Base-by-base conservation (phyloP, 192 early-diverging fungal genomes). In the Phycomyces blakesleeanus region DNA sequence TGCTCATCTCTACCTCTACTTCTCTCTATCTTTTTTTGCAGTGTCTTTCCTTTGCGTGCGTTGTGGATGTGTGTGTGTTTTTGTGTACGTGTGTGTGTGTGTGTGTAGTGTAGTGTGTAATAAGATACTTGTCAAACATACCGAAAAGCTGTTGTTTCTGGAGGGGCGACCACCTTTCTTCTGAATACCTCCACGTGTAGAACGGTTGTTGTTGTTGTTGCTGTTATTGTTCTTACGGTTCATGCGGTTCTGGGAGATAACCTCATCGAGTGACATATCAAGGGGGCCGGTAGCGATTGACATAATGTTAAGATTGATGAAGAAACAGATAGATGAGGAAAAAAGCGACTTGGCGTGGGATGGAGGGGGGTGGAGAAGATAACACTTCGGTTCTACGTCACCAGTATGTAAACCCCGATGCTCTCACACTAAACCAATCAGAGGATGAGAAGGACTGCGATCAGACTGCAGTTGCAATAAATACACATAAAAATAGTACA, bases 221-320 rank as follows among this genome's bases (percentile, higher is more conserved):
- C 15, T 42, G 16, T 34, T 59, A 34, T 41, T 59, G 41, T n/a
- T 47, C n/a, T 16, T 15, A 9, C 58, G 58, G 58, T 25, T 51
- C 20, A 27, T 29, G 51, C 59, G 59, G 25, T 50, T 51, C 37
- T 61, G 59, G 18, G 59, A 38, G 53, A 69, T 69, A 18, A 63
- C 59, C 21, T 69, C 67, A 25, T 69, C 67, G 44, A 69, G 61
- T 57, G 67, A 59, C 67, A 69, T 69, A 63, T 69, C 67, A 16
- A 69, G 60, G 38, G 60, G 59, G 15, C 49, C 49, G 29, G 29
- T 34, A 34, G 29, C 29, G 7, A 34, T 34, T 34, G 29, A 34
- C 29, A 34, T 34, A 7, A 34, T 34, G 29, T 34, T 5, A 34
- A 34, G 29, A 34, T 34, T 5, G 29, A 34, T 34, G 29, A 34